Base-by-base conservation (phyloP, 2,329 filamentous ascomycete genomes). In the Ophiostoma perfectum region DNA sequence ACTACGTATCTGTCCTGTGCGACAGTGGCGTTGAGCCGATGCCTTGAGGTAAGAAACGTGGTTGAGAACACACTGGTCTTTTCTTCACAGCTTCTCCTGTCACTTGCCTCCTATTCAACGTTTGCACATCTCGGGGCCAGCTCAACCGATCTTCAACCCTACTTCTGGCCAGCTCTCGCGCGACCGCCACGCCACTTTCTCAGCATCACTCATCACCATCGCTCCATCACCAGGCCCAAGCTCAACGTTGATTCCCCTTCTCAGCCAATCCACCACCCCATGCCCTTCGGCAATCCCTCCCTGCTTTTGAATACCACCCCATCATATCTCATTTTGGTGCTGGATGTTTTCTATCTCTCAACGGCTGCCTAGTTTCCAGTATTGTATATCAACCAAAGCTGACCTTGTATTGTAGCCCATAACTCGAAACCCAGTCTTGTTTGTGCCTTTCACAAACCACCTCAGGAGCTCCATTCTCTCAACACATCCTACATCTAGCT, bases 161-260 rank as follows among this genome's bases (percentile, higher is more conserved):
- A 58, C 45, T 41, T 36, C 60, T 42, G 27, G n/a, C 52, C 49
- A 67, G 12, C 11, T n/a, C 68, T 69, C 68, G 52, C 16, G 36
- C 65, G 62, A 67, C 62, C 3, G 36, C 67, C 67, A 68, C 68
- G 68, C 68, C 68, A 69, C 60, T 64, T 67, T 52, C 36, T 49
- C 36, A 65, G 45, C 68, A 66, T 65, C 68, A 69, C 58, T 27
- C 27, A 27, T 27, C 27, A 27, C 27, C 27, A 27, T 1, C 1
- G 27, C 27, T 45, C 65, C 68, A 69, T 67, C 38, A 44, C n/a
- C 44, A 63, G 65, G 65, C 42, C 65, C 47, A 45, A 18, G 18
- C 49, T 62, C 41, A 55, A 47, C 52, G 38, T 45, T 18, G 47
- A 44, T 38, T 64, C 45, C n/a, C 58, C 62, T 27, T 44, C 41